These are phyloP conservation scores for Collybia sordida DNA, from an alignment of 768 basidiomycete genomes.

Conservation along the genomic window DNA sequence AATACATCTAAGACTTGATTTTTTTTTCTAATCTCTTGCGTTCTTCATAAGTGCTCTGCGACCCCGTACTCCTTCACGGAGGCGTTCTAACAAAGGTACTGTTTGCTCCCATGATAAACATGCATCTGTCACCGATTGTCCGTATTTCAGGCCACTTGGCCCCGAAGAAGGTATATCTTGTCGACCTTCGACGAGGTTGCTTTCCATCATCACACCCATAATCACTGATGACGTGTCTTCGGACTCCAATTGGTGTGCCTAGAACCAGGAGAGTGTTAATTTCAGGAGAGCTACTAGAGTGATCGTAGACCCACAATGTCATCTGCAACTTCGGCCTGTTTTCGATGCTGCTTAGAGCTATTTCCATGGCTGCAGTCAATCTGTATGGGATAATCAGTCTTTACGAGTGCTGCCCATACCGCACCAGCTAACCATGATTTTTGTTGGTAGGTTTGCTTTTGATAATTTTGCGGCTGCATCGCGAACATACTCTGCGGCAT, in stretches of 20 bases:
- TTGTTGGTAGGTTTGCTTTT: conserved; percentile 77
- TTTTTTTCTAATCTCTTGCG: conserved; percentile 9
- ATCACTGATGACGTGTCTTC: conserved; percentile 72
- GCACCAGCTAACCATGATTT: conserved; percentile 73
- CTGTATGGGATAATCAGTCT: conserved; percentile 35
- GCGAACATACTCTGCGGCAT: conserved; percentile 72
- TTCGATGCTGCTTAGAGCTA: conserved; percentile 86
- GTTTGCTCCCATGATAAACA: conserved; percentile 92
- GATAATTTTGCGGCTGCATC: conserved; percentile 70
- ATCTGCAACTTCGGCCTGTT: conserved; percentile 86
- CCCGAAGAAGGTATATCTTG: conserved; percentile 81
- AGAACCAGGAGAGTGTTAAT: conserved; percentile 14
- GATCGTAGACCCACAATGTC: conserved; percentile 65
- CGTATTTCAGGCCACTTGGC: conserved; percentile 72
- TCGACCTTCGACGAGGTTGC: conserved; percentile 84
- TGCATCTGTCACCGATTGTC: conserved; percentile 86
- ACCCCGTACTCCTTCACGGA: conserved; percentile 85
- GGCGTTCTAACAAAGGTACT: conserved; percentile 73
- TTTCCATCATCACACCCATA: conserved; percentile 96
- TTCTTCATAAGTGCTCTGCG: conserved; percentile 55
- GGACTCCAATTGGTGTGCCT: conserved; percentile 75
- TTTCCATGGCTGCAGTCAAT: conserved; percentile 98
- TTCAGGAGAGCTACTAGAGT: conserved; percentile 1
- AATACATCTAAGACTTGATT: too few species aligned
- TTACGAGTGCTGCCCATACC: not conserved